phyloP scores from a whole-genome alignment of 129 eudicot genomes.

The Logfia minima region DNA sequence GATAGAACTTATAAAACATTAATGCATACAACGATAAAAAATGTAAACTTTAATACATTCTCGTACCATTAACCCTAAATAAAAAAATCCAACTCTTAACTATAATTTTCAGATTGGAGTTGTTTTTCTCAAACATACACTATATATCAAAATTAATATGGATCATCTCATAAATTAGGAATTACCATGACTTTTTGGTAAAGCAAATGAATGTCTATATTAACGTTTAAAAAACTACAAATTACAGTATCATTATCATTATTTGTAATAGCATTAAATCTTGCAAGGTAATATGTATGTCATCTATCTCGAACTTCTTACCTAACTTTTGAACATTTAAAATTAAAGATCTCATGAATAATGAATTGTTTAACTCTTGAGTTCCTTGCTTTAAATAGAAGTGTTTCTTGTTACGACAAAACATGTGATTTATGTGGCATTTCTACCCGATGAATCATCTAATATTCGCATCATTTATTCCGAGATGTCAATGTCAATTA shows the following conservation, averaged over 20 bases:
- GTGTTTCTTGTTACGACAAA: constrained; percentile 7
- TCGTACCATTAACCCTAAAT: no score
- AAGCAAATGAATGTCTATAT: background rate
- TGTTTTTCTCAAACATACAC: background rate
- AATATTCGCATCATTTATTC: no score
- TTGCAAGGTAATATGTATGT: background rate
- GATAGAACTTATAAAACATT: no score
- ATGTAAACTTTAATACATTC: no score
- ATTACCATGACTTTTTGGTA: no score
- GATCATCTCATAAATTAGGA: background rate
- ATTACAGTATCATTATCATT: no score
- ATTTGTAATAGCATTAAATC: background rate
- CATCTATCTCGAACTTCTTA: constrained; percentile 17
- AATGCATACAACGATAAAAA: no score
- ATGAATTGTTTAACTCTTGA: background rate
- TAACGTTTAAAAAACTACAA: no score
- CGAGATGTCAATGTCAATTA: no score
- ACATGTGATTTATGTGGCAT: constrained; percentile 19
- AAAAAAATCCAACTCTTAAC: background rate
- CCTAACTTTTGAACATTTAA: background rate
- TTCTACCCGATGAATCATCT: constrained; percentile 20
- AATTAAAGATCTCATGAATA: background rate
- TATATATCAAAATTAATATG: background rate
- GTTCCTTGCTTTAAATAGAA: constrained; percentile 4
- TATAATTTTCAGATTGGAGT: no score